A percentile compares a stretch with the other conserved stretches of the same genome.
Evolutionary conservation across 768 basidiomycete species (phyloP).

Genomic region (Asterophora parasitica): DNA sequence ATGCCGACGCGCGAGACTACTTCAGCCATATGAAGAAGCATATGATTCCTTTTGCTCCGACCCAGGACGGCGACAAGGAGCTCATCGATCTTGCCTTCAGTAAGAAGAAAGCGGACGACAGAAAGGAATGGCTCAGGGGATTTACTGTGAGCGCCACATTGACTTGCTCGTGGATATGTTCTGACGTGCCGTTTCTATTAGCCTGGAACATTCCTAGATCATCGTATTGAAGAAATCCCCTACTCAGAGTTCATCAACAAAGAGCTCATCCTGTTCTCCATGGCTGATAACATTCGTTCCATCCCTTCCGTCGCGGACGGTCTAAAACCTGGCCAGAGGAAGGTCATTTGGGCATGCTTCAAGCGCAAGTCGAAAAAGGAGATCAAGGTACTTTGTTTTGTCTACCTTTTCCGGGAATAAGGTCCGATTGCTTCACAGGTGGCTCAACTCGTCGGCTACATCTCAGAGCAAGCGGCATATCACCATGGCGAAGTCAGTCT

Average conservation of each 20-base stretch:
- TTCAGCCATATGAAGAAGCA: conserved; percentile 91
- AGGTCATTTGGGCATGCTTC: conserved; percentile 95
- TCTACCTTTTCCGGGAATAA: neutral
- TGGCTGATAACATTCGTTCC: conserved; percentile 98
- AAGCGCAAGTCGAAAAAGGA: conserved; percentile 89
- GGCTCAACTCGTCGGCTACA: conserved; percentile 92
- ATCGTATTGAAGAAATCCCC: conserved; percentile 79
- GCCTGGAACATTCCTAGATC: conserved; percentile 94
- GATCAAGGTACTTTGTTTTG: conserved; percentile 59
- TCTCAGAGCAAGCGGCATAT: conserved; percentile 90
- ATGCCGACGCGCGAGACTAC: conserved; percentile 87
- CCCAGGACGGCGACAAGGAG: conserved; percentile 76
- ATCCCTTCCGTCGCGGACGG: conserved; percentile 94
- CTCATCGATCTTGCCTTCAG: conserved; percentile 98
- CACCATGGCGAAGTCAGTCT: conserved; percentile 94
- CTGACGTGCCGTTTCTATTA: conserved; percentile 23
- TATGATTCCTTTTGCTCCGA: conserved; percentile 86
- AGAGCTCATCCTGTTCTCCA: conserved; percentile 96
- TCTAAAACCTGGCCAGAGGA: conserved; percentile 95
- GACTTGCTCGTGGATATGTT: conserved; percentile 1
- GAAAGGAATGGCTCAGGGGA: conserved; percentile 96
- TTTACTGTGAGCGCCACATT: conserved; percentile 57
- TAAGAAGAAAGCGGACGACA: conserved; percentile 98
- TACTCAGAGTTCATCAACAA: conserved; percentile 96
- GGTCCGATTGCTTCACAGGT: conserved; percentile 42